These are phyloP conservation scores for Yueomyces sp. DNA, from an alignment of 805 yeast genomes.

Conservation along the genomic window DNA sequence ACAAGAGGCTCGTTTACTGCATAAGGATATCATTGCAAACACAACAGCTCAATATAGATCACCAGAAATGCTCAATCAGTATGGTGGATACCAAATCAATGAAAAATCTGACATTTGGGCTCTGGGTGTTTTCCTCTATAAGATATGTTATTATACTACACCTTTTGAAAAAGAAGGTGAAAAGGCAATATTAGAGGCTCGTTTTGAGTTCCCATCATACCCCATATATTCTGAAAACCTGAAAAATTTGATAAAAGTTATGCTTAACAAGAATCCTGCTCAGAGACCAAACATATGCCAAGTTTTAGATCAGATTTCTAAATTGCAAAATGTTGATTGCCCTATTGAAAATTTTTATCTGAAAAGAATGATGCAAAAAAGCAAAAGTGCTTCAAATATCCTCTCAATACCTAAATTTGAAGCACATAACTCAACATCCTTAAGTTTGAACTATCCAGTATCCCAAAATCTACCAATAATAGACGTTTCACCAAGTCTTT, in stretches of 20 bases:
- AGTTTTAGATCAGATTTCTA: constrained; percentile 54
- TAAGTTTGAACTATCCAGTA: background rate
- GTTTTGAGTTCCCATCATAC: constrained; percentile 36
- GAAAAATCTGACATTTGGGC: constrained; percentile 86
- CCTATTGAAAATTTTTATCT: constrained; percentile 30
- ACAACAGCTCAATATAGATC: constrained; percentile 79
- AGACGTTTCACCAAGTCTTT: background rate
- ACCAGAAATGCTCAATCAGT: constrained; percentile 73
- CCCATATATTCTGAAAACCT: constrained; percentile 51
- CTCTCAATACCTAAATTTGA: background rate
- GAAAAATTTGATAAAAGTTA: constrained; percentile 49
- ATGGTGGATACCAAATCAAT: constrained; percentile 56
- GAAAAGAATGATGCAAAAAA: constrained; percentile 4
- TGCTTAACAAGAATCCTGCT: constrained; percentile 53
- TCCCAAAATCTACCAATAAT: background rate
- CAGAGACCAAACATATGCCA: constrained; percentile 67
- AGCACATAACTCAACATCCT: background rate
- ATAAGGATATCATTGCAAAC: constrained; percentile 59
- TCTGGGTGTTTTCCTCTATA: constrained; percentile 62
- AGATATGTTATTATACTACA: constrained; percentile 68
- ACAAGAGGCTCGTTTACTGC: constrained; percentile 45
- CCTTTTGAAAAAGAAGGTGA: constrained; percentile 68
- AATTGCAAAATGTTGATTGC: constrained; percentile 40
- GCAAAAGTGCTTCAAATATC: background rate
- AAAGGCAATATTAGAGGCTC: constrained; percentile 45